Conservation (phyloP, 1,284 basidiomycete genomes). For the Farysia itapuensis region DNA sequence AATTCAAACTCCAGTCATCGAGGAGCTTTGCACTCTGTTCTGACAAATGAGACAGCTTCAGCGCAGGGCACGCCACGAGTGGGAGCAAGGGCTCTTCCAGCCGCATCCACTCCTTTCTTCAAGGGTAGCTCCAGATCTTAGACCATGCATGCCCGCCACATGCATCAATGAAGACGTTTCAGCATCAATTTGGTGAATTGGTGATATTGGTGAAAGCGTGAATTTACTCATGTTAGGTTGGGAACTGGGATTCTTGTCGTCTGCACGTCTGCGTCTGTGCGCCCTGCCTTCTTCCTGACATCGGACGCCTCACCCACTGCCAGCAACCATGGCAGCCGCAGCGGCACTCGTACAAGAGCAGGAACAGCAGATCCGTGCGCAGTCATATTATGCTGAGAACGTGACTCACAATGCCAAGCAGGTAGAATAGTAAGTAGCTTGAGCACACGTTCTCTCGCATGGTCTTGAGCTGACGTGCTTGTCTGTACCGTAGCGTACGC, state of each 20-base stretch:
- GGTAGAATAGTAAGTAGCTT: slow-evolving; percentile 46
- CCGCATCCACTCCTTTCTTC: slow-evolving; percentile 4
- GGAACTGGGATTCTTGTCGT: too few relatives aligned
- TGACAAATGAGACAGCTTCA: slow-evolving; percentile 5
- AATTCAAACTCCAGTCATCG: slow-evolving; percentile 6
- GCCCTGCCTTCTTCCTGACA: too few relatives aligned
- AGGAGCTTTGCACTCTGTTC: slow-evolving; percentile 22
- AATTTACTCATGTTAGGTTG: too few relatives aligned
- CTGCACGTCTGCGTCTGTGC: too few relatives aligned
- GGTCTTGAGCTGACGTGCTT: neutral
- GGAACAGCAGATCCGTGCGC: slow-evolving; percentile 30
- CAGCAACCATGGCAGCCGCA: slow-evolving; percentile 15
- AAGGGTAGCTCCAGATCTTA: too few relatives aligned
- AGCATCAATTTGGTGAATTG: too few relatives aligned
- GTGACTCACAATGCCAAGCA: slow-evolving; percentile 49
- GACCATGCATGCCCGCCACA: too few relatives aligned
- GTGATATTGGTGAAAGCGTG: too few relatives aligned
- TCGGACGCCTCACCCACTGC: neutral
- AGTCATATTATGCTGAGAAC: slow-evolving; percentile 48
- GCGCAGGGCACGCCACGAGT: neutral
- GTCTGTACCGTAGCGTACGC: slow-evolving; percentile 32
- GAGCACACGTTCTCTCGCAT: neutral
- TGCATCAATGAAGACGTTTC: too few relatives aligned
- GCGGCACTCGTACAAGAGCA: slow-evolving; percentile 29
- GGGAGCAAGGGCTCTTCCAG: slow-evolving; percentile 4